Percentiles rank a stretch among this genome's conserved stretches.
Conservation (phyloP, 768 basidiomycete genomes). For the Auricularia sp. region DNA sequence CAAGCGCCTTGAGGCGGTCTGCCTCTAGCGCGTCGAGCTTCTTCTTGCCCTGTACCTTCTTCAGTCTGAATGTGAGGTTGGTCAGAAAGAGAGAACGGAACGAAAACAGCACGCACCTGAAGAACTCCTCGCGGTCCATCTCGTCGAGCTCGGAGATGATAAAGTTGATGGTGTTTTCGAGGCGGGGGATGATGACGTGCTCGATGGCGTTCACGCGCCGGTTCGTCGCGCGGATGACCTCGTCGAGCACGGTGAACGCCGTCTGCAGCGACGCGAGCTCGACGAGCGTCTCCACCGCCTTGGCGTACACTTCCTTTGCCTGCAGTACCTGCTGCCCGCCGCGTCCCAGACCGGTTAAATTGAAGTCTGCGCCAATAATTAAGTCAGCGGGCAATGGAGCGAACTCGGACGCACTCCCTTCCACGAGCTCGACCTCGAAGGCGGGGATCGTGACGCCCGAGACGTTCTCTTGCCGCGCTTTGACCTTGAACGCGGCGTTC, state of each 20-base stretch:
- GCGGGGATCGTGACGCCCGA: slow-evolving; percentile 97
- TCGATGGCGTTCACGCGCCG: slow-evolving; percentile 98
- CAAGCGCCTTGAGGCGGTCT: slow-evolving; percentile 10
- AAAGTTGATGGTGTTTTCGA: slow-evolving; percentile 97
- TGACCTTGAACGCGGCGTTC: slow-evolving; percentile 83
- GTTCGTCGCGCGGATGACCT: slow-evolving; percentile 98
- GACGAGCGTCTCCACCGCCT: slow-evolving; percentile 93
- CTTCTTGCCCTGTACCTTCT: slow-evolving; percentile 97
- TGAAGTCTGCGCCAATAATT: slow-evolving; percentile 56
- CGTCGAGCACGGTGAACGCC: slow-evolving; percentile 96
- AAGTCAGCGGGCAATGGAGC: slow-evolving; percentile 3
- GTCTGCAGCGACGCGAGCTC: slow-evolving; percentile 96
- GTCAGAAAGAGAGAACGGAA: slow-evolving; percentile 13
- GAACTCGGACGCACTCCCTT: slow-evolving; percentile 49
- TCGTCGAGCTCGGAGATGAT: slow-evolving; percentile 96
- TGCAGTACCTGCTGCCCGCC: slow-evolving; percentile 94
- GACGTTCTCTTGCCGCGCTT: slow-evolving; percentile 95
- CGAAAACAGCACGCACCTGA: slow-evolving; percentile 40
- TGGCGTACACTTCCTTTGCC: slow-evolving; percentile 92
- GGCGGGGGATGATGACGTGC: slow-evolving; percentile 86
- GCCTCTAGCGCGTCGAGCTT: slow-evolving; percentile 60
- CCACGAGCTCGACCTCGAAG: slow-evolving; percentile 81
- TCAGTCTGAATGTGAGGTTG: slow-evolving; percentile 51
- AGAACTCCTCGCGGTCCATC: slow-evolving; percentile 95
- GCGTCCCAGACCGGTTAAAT: slow-evolving; percentile 90